These are phyloP conservation scores for Artemisia argyi DNA, from an alignment of 129 eudicot species.

Conservation along the genomic window DNA sequence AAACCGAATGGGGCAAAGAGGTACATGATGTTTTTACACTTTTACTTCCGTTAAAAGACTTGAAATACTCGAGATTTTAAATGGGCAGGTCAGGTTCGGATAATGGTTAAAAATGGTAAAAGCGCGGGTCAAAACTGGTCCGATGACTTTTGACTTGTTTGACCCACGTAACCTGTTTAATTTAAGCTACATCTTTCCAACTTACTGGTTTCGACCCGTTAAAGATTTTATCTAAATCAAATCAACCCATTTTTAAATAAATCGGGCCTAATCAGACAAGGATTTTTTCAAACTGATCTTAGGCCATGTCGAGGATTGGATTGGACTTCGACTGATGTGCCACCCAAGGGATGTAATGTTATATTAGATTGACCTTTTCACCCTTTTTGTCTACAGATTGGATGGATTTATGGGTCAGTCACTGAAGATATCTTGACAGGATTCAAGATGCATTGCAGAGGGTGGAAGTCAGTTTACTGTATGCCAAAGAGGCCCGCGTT, in stretches of 20 bases:
- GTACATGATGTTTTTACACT: slow-evolving; percentile 24
- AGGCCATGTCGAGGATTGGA: too few species aligned
- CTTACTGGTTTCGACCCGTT: too few species aligned
- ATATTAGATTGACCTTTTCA: neutral
- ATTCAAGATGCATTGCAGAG: slow-evolving; percentile 98
- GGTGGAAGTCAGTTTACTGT: slow-evolving; percentile 97
- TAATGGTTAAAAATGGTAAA: neutral
- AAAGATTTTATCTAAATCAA: too few species aligned
- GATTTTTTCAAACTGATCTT: too few species aligned
- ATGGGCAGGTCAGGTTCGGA: neutral
- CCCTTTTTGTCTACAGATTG: slow-evolving; percentile 54
- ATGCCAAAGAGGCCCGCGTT: slow-evolving; percentile 91
- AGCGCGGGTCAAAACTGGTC: too few species aligned
- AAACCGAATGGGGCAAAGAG: slow-evolving; percentile 99
- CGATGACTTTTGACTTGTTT: too few species aligned
- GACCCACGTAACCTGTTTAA: too few species aligned
- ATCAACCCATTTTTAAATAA: too few species aligned
- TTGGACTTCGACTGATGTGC: too few species aligned
- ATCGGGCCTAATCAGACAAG: too few species aligned
- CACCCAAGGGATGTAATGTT: neutral
- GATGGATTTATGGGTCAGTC: slow-evolving; percentile 97
- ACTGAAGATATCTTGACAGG: slow-evolving; percentile 97
- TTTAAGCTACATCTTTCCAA: too few species aligned
- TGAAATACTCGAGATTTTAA: neutral
- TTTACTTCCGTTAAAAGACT: neutral